Evolutionary conservation across 768 basidiomycete genomes (phyloP).

Genomic region (Podaxis sp.): DNA sequence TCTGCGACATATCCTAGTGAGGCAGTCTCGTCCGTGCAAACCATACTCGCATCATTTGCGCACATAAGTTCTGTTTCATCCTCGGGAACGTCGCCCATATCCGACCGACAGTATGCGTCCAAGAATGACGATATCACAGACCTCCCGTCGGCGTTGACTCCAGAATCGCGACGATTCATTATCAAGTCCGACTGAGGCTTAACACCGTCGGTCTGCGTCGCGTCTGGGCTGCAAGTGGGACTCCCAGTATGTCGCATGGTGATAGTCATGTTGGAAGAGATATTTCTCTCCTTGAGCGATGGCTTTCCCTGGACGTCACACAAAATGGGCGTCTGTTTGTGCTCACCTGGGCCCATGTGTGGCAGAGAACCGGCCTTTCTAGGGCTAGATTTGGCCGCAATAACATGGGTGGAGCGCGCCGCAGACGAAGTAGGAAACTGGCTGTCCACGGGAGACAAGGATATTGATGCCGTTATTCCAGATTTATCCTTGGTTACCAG

Average conservation of each 20-base stretch:
- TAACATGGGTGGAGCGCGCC: neutral
- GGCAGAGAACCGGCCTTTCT: neutral
- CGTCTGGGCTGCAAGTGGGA: neutral
- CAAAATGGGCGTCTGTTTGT: neutral
- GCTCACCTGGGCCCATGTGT: neutral
- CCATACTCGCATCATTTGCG: neutral
- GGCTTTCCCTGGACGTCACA: neutral
- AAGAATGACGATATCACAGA: constrained; percentile 12
- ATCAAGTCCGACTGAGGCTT: neutral
- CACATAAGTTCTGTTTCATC: neutral
- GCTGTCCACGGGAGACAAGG: neutral
- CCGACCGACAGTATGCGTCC: constrained; percentile 8
- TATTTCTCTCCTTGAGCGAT: neutral
- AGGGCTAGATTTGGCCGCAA: neutral
- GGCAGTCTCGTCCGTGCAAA: neutral
- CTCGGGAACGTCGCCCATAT: neutral
- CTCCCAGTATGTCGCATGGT: neutral
- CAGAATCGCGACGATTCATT: neutral
- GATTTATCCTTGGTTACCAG: constrained; percentile 3
- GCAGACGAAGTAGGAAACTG: neutral
- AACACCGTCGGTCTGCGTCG: neutral
- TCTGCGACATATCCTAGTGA: neutral
- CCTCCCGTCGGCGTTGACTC: neutral
- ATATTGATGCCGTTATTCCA: neutral
- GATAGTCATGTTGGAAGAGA: neutral